Conservation (phyloP, 2,329 filamentous ascomycete genomes). For the Huntiella omanensis region DNA sequence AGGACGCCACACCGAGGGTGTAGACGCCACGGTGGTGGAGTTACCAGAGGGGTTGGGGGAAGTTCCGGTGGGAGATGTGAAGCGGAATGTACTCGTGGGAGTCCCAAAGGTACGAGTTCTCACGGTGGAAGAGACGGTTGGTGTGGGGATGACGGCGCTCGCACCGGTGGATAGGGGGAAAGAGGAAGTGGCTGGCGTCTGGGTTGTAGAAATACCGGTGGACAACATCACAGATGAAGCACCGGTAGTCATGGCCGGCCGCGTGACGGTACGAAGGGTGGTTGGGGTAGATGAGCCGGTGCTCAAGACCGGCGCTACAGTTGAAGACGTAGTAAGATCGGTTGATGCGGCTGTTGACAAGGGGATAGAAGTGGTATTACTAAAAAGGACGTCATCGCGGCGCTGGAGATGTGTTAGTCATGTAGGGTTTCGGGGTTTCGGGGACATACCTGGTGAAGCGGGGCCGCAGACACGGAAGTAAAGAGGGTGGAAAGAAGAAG, state of each 20-base stretch:
- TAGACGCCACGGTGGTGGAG: neutral
- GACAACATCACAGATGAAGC: conserved; percentile 3
- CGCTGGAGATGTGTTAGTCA: neutral
- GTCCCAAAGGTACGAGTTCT: neutral
- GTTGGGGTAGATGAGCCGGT: neutral
- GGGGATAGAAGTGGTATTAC: neutral
- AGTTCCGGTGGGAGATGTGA: neutral
- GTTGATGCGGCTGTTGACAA: neutral
- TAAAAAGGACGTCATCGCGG: neutral
- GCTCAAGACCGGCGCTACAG: neutral
- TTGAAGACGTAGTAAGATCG: neutral
- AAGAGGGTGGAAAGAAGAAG: conserved; percentile 7
- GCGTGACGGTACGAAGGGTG: neutral
- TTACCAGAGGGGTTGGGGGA: neutral
- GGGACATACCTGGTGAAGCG: conserved; percentile 3
- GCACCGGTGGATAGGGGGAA: too few species aligned
- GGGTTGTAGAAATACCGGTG: neutral
- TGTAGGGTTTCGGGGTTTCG: neutral
- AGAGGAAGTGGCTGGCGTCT: neutral
- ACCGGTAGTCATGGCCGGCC: neutral
- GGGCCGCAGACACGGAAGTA: conserved; percentile 1
- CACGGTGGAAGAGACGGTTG: neutral
- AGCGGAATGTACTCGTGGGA: neutral
- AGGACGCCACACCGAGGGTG: conserved; percentile 1
- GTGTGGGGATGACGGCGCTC: too few species aligned